Evolutionary conservation across 225 moss, liverwort and hornwort genomes (phyloP).

Genomic region (Physcomitrium patens): DNA sequence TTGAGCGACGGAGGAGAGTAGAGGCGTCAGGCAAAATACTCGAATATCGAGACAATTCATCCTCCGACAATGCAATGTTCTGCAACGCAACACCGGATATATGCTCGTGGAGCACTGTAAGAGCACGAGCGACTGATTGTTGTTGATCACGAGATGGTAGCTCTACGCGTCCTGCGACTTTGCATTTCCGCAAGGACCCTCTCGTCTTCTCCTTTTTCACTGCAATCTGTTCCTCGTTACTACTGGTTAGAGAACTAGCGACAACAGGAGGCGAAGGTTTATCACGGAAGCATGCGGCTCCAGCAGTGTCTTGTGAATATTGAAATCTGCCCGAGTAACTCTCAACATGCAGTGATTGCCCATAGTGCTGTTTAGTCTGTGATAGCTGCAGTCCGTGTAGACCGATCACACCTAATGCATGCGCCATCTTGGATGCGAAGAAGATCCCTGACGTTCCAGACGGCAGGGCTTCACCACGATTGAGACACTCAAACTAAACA

Average conservation of each 20-base stretch:
- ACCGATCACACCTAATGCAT: constrained; percentile 46
- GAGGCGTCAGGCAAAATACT: constrained; percentile 62
- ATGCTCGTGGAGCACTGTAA: constrained; percentile 66
- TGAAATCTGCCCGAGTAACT: constrained; percentile 36
- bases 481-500: constrained; percentile 17
- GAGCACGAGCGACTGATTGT: constrained; percentile 62
- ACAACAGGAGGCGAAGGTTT: constrained; percentile 47
- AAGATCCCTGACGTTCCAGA: constrained; percentile 17
- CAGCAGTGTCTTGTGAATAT: constrained; percentile 42
- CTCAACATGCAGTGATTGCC: constrained; percentile 26
- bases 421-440: constrained; percentile 41
- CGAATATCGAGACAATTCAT: constrained; percentile 45
- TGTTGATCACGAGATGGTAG: constrained; percentile 64
- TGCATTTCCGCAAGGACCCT: constrained; percentile 43
- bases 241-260: constrained; percentile 45
- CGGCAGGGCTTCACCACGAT: background rate
- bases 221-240: constrained; percentile 54
- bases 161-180: constrained; percentile 57
- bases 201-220: constrained; percentile 59
- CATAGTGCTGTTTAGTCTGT: constrained; percentile 39
- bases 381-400: constrained; percentile 45
- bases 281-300: constrained; percentile 50
- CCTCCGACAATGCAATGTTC: constrained; percentile 57
- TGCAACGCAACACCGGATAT: constrained; percentile 43
- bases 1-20: constrained; percentile 72